phyloP scores from a whole-genome alignment of 2,329 filamentous ascomycete genomes.

The Cladosporium velox region DNA sequence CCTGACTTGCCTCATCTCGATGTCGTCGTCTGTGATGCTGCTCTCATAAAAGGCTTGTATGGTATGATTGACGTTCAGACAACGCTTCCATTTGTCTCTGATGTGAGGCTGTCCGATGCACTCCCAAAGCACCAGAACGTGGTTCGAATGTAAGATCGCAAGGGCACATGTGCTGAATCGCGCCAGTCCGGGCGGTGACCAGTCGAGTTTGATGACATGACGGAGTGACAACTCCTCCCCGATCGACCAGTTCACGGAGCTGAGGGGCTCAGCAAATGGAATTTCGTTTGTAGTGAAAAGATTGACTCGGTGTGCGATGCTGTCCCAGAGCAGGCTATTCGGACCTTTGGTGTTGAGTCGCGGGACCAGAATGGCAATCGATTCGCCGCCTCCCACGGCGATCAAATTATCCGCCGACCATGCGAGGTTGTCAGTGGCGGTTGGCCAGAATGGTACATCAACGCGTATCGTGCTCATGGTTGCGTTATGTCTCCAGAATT shows the following conservation, averaged over 20 bases:
- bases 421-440: conserved; percentile 54
- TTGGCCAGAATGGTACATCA: conserved; percentile 49
- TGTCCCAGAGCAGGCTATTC: conserved; percentile 37
- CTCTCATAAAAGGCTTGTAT: conserved; percentile 45
- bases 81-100: conserved; percentile 53
- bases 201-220: conserved; percentile 52
- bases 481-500: neutral
- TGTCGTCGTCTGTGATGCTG: conserved; percentile 33
- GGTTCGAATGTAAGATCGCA: conserved; percentile 58
- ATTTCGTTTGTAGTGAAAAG: conserved; percentile 55
- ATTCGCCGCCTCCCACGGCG: conserved; percentile 58
- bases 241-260: conserved; percentile 53
- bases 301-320: conserved; percentile 50
- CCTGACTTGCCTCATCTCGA: conserved; percentile 33
- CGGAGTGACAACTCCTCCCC: conserved; percentile 61
- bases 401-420: conserved; percentile 63
- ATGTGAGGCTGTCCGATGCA: conserved; percentile 45
- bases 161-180: conserved; percentile 57
- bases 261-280: conserved; percentile 48
- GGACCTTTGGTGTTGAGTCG: conserved; percentile 32
- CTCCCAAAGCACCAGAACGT: conserved; percentile 59
- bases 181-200: conserved; percentile 60
- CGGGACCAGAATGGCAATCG: conserved; percentile 53
- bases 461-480: conserved; percentile 23
- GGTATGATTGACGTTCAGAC: conserved; percentile 54